Percentiles rank a stretch among this genome's conserved stretches.
phyloP scores from a whole-genome alignment of 371 early-diverging fungal genomes.

The Coemansia sp. region DNA sequence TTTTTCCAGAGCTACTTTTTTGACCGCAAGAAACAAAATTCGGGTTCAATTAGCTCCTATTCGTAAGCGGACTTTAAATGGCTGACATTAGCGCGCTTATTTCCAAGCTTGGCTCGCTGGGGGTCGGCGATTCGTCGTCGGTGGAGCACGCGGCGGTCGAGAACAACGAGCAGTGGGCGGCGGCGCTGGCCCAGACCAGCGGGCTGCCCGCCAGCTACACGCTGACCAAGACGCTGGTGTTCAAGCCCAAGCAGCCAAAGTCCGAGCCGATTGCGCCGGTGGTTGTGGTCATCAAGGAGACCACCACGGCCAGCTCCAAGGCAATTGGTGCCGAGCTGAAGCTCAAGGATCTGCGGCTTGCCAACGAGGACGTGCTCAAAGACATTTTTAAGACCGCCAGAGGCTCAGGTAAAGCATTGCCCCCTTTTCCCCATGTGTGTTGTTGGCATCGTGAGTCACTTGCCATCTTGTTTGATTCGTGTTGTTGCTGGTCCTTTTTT shows the following conservation, averaged over 20 bases:
- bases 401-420: conserved; percentile 48
- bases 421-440: too few species aligned
- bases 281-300: conserved; percentile 60
- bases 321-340: conserved; percentile 61
- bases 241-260: conserved; percentile 74
- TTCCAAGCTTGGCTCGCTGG: conserved; percentile 35
- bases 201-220: conserved; percentile 29
- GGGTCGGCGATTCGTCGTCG: conserved; percentile 31
- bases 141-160: conserved; percentile 58
- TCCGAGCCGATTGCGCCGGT: conserved; percentile 62
- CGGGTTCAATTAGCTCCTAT: too few species aligned
- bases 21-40: too few species aligned
- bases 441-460: too few species aligned
- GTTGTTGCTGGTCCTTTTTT: neutral
- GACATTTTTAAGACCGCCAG: conserved; percentile 58
- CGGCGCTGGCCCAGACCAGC: conserved; percentile 48
- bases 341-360: conserved; percentile 70
- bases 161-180: conserved; percentile 59
- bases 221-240: conserved; percentile 64
- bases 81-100: conserved; percentile 31
- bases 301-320: conserved; percentile 56
- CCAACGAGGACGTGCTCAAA: conserved; percentile 61
- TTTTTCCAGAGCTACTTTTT: neutral
- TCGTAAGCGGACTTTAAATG: conserved; percentile 13
- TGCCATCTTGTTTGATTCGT: neutral